Evolutionary conservation across 306 rosid species (phyloP), one percentile per base, ranked within the genome.

Genomic region (Cicer pinnatifidum): DNA sequence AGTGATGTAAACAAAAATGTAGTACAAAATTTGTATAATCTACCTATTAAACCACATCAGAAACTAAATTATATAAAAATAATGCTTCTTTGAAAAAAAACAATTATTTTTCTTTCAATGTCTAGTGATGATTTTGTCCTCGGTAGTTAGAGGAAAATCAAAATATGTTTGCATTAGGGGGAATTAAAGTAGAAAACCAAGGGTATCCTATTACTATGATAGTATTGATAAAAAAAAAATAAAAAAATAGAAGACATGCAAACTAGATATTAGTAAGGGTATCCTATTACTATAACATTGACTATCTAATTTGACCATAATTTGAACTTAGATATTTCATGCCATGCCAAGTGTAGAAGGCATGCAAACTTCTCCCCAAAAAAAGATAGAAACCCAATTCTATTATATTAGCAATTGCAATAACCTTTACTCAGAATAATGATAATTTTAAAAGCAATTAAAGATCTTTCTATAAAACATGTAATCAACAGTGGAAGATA

Each of bases 51-150:
- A 9, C 35, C 52, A 52, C 59, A 16, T 52, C 20, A 20, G 33
- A 64, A 75, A 75, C 45, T 12, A 9, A 20, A 39, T 64, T 38
- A 23, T 20, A 56, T 56, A 51, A 9, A 69, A 15, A 9, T 48
- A 51, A 64, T 64, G 12, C 15, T 39, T 7, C 3, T 28, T 28
- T 3, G 33, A 28, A 28, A 4, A 28, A 3, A 28, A 23, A 3
- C 33, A 28, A 28, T 28, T 28, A 28, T 28, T 28, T 28, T 28
- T 28, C 33, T 28, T 28, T 28, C 33, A 28, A 28, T 28, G 33
- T 3, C 11, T 44, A 45, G 35, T 15, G 52, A 23, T 8, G 11
- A 63, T 12, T 47, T 50, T 8, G 16, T 20, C n/a, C 52, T 46
- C 28, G 15, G 5, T 15, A 19, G 17, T 69, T 9, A 11, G 10